phyloP scores from a whole-genome alignment of 2,329 filamentous ascomycete species.

The Alternaria triticimaculans region DNA sequence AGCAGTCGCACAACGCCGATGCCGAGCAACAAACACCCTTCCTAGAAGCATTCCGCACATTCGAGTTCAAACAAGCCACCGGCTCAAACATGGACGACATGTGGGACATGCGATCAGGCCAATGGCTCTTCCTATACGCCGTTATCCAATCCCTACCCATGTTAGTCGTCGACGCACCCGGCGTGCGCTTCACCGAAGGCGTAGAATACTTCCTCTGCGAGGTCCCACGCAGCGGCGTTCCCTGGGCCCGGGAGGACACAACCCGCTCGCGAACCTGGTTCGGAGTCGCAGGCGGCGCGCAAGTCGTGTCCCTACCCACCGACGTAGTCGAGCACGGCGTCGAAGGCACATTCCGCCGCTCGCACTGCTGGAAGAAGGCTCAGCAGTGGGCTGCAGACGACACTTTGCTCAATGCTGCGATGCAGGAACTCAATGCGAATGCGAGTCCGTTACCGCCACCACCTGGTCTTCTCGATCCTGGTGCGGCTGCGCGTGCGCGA shows the following conservation, averaged over 20 bases:
- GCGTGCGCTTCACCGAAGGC: slow-evolving; percentile 70
- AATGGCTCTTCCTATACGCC: slow-evolving; percentile 83
- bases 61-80: slow-evolving; percentile 72
- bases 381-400: slow-evolving; percentile 63
- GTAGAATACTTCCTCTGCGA: slow-evolving; percentile 85
- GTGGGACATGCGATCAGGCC: slow-evolving; percentile 73
- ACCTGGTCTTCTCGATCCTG: slow-evolving; percentile 35
- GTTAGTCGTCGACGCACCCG: slow-evolving; percentile 77
- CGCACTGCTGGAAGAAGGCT: slow-evolving; percentile 72
- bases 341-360: slow-evolving; percentile 71
- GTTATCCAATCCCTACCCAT: slow-evolving; percentile 79
- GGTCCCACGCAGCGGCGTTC: slow-evolving; percentile 72
- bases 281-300: slow-evolving; percentile 70
- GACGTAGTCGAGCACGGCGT: slow-evolving; percentile 71
- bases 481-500: slow-evolving; percentile 24
- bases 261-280: slow-evolving; percentile 71
- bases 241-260: slow-evolving; percentile 72
- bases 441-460: slow-evolving; percentile 42
- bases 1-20: slow-evolving; percentile 81
- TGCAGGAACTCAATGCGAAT: slow-evolving; percentile 41
- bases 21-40: slow-evolving; percentile 68
- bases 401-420: slow-evolving; percentile 41
- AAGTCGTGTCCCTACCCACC: slow-evolving; percentile 66
- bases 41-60: slow-evolving; percentile 71
- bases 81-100: slow-evolving; percentile 71